Evolutionary conservation across 2,329 filamentous ascomycete genomes (phyloP), one percentile per base, ranked within the genome.

Genomic region (Penicillium griseofulvum): DNA sequence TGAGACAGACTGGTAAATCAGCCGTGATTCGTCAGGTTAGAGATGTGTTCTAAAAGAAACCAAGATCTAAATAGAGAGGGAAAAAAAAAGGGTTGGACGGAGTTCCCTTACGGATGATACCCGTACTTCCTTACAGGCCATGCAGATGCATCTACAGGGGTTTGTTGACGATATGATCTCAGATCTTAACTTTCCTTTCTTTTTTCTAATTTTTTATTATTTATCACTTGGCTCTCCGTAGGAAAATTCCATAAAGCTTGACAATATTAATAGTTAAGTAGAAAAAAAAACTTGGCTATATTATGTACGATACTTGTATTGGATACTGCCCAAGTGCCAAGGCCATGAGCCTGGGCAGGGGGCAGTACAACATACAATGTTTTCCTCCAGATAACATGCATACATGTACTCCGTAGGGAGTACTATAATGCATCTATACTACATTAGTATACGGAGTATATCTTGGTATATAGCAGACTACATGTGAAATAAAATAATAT

Each of bases 21-120:
- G 17, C 31, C 26, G 34, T 41, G 33, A 53, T 43, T 42, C 44
- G 22, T 22, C 22, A 22, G 22, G 22, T 22, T 22, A 22, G 4
- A 22, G 4, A 22, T 22, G 22, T 22, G 22, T 4, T 22, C 22
- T 22, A 22, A 22, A 4, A 22, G 22, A 22, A 22, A 22, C 22
- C 22, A 22, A n/a, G n/a, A n/a, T 63, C 68, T 62, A 42, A 69
- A 67, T 22, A 43, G 65, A 69, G 66, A 68, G 68, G 61, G 33
- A 41, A 52, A 48, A 52, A 51, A 57, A 59, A 58, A 52, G 53
- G 57, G 19, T 26, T 43, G 48, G 36, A 44, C 48, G 37, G 37
- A 43, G 52, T 62, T 64, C 55, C 53, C 55, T 59, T 61, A 54
- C 46, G 31, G 50, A 33, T 42, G 39, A 52, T 58, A 63, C 61